Conservation (phyloP, 208 protist genomes). For the Entamoeba histolytica region DNA sequence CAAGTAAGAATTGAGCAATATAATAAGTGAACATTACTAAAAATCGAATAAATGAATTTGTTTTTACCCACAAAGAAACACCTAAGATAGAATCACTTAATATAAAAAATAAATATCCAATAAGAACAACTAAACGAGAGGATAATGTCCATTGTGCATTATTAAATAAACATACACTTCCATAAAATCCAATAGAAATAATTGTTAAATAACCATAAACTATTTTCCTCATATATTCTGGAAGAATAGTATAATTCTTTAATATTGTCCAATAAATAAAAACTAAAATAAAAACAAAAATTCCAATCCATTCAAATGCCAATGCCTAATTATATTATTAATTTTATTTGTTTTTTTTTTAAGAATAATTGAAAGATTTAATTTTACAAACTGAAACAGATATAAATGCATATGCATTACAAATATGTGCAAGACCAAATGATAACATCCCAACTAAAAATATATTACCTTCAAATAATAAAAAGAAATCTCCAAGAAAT, state of each 20-base stretch:
- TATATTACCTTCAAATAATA: not conserved
- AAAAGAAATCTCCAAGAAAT: not conserved
- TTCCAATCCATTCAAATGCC: not conserved
- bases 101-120: not conserved
- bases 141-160: not conserved
- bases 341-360: too few relatives aligned
- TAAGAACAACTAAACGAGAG: not conserved
- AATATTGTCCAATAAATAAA: not conserved
- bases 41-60: not conserved
- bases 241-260: not conserved
- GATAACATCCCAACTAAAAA: not conserved
- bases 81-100: not conserved
- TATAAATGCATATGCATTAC: not conserved
- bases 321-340: not conserved
- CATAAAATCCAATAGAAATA: not conserved
- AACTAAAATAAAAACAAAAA: not conserved
- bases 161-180: not conserved
- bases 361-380: too few relatives aligned
- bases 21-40: not conserved
- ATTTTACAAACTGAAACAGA: not conserved
- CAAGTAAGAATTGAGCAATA: not conserved
- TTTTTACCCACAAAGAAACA: not conserved
- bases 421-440: not conserved
- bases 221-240: not conserved
- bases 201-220: not conserved